Percentiles rank a stretch among this genome's conserved stretches.
phyloP scores from a whole-genome alignment of 2,329 filamentous ascomycete genomes.

The Scedosporium minutisporum region DNA sequence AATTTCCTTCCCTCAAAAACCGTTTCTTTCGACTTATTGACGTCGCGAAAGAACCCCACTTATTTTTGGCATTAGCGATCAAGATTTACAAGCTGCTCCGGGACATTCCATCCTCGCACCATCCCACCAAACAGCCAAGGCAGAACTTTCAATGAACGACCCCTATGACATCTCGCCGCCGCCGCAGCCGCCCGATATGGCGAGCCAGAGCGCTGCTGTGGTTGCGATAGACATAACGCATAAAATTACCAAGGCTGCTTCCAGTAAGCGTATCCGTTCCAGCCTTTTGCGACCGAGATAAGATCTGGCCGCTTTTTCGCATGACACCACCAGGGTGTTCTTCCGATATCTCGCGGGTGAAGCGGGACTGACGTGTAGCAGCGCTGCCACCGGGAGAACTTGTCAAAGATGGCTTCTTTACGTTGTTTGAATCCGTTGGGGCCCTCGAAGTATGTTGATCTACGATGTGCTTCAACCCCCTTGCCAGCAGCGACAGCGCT shows the following conservation, averaged over 20 bases:
- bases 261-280: slow-evolving; percentile 29
- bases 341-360: not conserved
- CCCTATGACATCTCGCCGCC: slow-evolving; percentile 19
- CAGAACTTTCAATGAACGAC: slow-evolving; percentile 29
- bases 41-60: not conserved
- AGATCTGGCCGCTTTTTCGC: not conserved
- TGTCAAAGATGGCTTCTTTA: slow-evolving; percentile 89
- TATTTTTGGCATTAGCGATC: not conserved
- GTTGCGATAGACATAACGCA: slow-evolving; percentile 49
- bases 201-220: slow-evolving; percentile 32
- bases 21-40: not conserved
- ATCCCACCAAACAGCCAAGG: slow-evolving; percentile 18
- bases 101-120: not conserved
- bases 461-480: not conserved
- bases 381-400: slow-evolving; percentile 72
- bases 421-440: slow-evolving; percentile 86
- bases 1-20: not conserved
- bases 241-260: slow-evolving; percentile 42
- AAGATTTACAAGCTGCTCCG: not conserved
- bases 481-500: too few species aligned
- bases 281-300: slow-evolving; percentile 5
- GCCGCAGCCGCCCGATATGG: slow-evolving; percentile 10
- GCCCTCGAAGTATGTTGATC: slow-evolving; percentile 55
- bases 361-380: slow-evolving; percentile 27
- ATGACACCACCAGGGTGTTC: not conserved